Conservation (phyloP, 176 grass and related monocot species). For the Cenchrus purpureus region DNA sequence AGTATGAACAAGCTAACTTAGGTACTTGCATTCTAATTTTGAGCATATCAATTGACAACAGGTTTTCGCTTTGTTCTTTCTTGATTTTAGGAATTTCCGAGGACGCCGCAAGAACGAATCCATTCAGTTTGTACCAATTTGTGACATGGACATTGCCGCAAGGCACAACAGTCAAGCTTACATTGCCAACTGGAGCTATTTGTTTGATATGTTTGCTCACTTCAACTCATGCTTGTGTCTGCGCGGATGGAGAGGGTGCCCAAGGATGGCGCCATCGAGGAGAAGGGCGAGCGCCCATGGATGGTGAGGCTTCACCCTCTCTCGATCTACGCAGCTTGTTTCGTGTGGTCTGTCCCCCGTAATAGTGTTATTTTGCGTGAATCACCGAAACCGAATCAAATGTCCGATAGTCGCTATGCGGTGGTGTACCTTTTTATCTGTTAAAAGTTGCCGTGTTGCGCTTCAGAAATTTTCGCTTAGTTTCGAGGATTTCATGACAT, state of each 20-base stretch:
- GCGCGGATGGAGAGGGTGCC: slow-evolving; percentile 51
- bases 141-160: no score
- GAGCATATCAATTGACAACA: no score
- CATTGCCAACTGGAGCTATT: background rate
- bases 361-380: background rate
- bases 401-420: background rate
- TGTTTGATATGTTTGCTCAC: background rate
- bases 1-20: no score
- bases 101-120: no score
- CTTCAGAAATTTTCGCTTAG: background rate
- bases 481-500: background rate
- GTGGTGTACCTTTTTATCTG: background rate
- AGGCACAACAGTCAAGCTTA: no score
- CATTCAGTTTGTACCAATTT: no score
- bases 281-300: slow-evolving; percentile 55
- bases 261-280: slow-evolving; percentile 56
- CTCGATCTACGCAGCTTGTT: background rate
- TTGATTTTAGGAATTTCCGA: no score
- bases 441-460: background rate
- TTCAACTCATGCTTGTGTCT: background rate
- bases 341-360: background rate
- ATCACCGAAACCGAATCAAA: background rate
- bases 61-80: no score
- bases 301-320: slow-evolving; percentile 31
- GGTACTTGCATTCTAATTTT: no score